Conservation (phyloP, 768 basidiomycete genomes). For the Neoboletus subvelutipes region DNA sequence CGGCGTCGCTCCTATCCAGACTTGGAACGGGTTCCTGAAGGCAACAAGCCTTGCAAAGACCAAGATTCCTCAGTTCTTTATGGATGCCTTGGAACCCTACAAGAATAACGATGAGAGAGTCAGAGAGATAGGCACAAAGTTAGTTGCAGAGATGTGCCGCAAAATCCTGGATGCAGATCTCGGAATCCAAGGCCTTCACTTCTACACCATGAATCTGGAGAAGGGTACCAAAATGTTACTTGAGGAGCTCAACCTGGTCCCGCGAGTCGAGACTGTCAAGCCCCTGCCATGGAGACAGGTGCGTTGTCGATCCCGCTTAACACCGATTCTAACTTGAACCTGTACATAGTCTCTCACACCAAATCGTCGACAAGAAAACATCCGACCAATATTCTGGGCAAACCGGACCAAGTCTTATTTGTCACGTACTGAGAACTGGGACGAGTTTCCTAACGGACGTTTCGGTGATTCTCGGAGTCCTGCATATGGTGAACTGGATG, state of each 20-base stretch:
- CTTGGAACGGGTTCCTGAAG: conserved; percentile 91
- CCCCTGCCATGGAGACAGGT: conserved; percentile 98
- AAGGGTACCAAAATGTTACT: conserved; percentile 94
- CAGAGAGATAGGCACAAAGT: conserved; percentile 85
- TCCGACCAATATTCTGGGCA: conserved; percentile 99
- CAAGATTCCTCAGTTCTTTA: conserved; percentile 69
- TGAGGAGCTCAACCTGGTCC: conserved; percentile 86
- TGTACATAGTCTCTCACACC: conserved; percentile 79
- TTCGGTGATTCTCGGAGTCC: conserved; percentile 98
- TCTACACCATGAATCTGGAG: conserved; percentile 98
- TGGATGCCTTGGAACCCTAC: conserved; percentile 79
- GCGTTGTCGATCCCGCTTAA: conserved; percentile 18
- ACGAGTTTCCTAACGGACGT: conserved; percentile 98
- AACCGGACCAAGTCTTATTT: conserved; percentile 95
- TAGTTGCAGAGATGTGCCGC: conserved; percentile 93
- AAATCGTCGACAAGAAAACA: conserved; percentile 84
- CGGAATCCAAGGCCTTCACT: conserved; percentile 88
- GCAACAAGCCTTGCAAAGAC: conserved; percentile 79
- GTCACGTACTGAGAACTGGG: conserved; percentile 97
- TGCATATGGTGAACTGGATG: conserved; percentile 97
- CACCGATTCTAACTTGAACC: conserved; percentile 4
- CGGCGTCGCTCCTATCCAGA: conserved; percentile 94
- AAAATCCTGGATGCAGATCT: conserved; percentile 76
- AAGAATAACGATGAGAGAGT: conserved; percentile 94
- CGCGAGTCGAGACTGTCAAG: conserved; percentile 86